Evolutionary conservation across 345 rosid species (phyloP).

Genomic region (Streptanthus diversifolius): DNA sequence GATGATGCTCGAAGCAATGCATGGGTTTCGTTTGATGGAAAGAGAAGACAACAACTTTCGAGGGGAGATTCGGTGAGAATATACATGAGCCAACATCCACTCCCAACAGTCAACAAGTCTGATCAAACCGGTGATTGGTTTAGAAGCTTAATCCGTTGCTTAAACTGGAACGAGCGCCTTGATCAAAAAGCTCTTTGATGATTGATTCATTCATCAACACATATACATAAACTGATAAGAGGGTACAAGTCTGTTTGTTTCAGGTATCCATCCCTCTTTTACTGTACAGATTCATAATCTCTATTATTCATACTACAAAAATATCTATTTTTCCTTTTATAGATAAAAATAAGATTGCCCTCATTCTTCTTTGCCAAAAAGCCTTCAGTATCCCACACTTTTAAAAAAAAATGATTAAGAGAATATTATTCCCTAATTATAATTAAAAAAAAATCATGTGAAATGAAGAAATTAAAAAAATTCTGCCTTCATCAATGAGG

Average conservation of each 20-base stretch:
- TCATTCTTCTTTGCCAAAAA: no score
- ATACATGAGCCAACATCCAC: constrained; percentile 93
- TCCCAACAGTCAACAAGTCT: constrained; percentile 88
- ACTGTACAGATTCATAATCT: constrained; percentile 29
- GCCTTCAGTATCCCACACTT: no score
- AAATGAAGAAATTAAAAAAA: no score
- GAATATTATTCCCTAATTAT: no score
- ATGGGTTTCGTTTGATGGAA: constrained; percentile 99
- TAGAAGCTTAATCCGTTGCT: constrained; percentile 88
- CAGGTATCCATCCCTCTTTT: constrained; percentile 16
- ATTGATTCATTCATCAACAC: neutral
- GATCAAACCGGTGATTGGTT: constrained; percentile 99
- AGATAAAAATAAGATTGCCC: no score
- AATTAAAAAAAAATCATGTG: no score
- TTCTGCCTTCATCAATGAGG: constrained; percentile 97
- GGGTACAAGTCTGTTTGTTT: constrained; percentile 23
- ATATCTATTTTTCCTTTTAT: no score
- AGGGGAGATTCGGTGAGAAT: constrained; percentile 89
- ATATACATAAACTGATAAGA: constrained; percentile 14
- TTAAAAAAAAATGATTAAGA: no score
- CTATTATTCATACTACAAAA: neutral
- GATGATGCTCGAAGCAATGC: constrained; percentile 92
- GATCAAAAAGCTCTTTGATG: constrained; percentile 76
- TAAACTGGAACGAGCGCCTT: constrained; percentile 94
- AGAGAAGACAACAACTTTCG: constrained; percentile 95